Percentiles rank a stretch among this genome's conserved stretches.
These are phyloP conservation scores for Globisporangium echinulatum DNA, from an alignment of 352 stramenopile species.

Conservation along the genomic window DNA sequence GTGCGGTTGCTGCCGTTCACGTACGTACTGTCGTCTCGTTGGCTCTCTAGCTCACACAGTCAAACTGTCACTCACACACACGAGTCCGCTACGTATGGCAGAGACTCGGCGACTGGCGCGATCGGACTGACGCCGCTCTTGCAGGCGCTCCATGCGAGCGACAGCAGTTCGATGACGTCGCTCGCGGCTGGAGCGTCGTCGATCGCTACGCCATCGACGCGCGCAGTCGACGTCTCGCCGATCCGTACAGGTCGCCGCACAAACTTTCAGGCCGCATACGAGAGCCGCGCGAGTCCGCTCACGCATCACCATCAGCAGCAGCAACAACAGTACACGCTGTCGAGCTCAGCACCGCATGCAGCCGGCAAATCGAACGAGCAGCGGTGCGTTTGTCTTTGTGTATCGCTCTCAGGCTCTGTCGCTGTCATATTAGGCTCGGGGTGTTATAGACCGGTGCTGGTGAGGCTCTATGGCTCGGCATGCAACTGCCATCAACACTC, in stretches of 20 bases:
- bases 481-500: not conserved
- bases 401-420: not conserved
- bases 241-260: constrained; percentile 62
- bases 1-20: constrained; percentile 53
- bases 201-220: constrained; percentile 13
- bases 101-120: constrained; percentile 38
- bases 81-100: constrained; percentile 6
- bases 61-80: not conserved
- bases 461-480: not conserved
- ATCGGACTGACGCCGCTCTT: constrained; percentile 41
- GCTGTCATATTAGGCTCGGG: too few relatives aligned
- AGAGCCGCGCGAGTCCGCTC: constrained; percentile 13
- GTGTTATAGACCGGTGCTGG: not conserved
- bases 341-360: constrained; percentile 16
- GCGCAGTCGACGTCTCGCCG: constrained; percentile 28
- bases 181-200: constrained; percentile 13
- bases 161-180: constrained; percentile 34
- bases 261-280: constrained; percentile 22
- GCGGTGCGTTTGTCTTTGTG: constrained; percentile 20
- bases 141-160: constrained; percentile 38
- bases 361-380: constrained; percentile 74
- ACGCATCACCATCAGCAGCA: constrained; percentile 1
- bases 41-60: not conserved
- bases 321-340: not conserved
- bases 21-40: constrained; percentile 22